Evolutionary conservation across 805 yeast species (phyloP), one percentile per base, ranked within the genome.

Genomic region (Phaffomyces antillensis): DNA sequence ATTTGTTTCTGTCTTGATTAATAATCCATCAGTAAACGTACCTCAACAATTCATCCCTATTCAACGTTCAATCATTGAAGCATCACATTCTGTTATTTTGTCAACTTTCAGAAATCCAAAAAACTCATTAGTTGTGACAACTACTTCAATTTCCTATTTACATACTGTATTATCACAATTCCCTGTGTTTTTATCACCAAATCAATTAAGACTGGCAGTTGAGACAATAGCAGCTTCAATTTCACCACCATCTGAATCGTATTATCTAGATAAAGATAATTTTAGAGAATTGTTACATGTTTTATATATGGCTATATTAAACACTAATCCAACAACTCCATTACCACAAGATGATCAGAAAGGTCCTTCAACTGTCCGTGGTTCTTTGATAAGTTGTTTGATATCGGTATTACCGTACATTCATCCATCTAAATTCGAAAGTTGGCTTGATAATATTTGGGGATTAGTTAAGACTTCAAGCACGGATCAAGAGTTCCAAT

Each of bases 1-100:
- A 8, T 49, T 64, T 31, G 55, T 62, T 18, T 45, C 31, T 40
- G 51, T 43, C 32, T 55, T 52, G 42, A 52, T 56, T 28, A 26
- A 42, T 12, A 38, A 42, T 11, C 47, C 54, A 7, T 28, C 30
- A 18, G 15, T 18, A 38, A 37, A 31, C 42, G 30, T 45, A 45
- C 20, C 41, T 39, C 37, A 46, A 30, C 44, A 47, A 9, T 34
- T 37, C 12, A 40, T 42, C 15, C 26, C 49, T 20, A 39, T 38
- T 5, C 56, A 52, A 40, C 54, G 62, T 25, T 59, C 65, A 2
- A 52, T 78, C 6, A 60, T 80, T 11, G 91, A 84, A 55, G 76
- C 82, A 0, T 69, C 80, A 1, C 91, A 84, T 57, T 79, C 88
- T 0, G 83, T 81, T 1, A 63, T 72, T 56, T 55, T 77, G 25